Evolutionary conservation across 2,329 filamentous ascomycete genomes (phyloP).

Genomic region (Paraphaeosphaeria sporulosa): DNA sequence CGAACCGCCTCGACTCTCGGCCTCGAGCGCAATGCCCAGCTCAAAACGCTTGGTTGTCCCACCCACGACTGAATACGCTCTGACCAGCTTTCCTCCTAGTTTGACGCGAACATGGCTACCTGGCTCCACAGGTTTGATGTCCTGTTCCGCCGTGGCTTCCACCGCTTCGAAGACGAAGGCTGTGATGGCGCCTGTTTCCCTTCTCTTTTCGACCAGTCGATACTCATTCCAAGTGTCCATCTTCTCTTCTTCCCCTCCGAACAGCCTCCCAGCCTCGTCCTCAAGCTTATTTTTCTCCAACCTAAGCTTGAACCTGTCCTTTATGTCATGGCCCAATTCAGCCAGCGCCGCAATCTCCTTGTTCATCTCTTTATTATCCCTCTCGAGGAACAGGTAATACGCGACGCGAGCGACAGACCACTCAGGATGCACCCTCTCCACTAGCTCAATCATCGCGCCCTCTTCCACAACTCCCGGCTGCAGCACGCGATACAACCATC

Average conservation of each 20-base stretch:
- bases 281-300: slow-evolving; percentile 57
- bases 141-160: slow-evolving; percentile 41
- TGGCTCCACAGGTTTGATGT: slow-evolving; percentile 44
- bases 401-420: slow-evolving; percentile 72
- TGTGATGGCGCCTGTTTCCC: slow-evolving; percentile 60
- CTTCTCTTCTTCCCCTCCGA: slow-evolving; percentile 32
- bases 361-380: slow-evolving; percentile 58
- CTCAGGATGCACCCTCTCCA: slow-evolving; percentile 62
- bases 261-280: slow-evolving; percentile 37
- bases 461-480: slow-evolving; percentile 61
- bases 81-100: slow-evolving; percentile 63
- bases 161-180: slow-evolving; percentile 62
- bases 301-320: slow-evolving; percentile 61
- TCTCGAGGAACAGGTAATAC: slow-evolving; percentile 67
- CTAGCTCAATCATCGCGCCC: slow-evolving; percentile 65
- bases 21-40: slow-evolving; percentile 66
- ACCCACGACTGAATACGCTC: slow-evolving; percentile 68
- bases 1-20: slow-evolving; percentile 67
- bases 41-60: slow-evolving; percentile 61
- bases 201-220: slow-evolving; percentile 58
- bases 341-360: slow-evolving; percentile 50
- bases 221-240: slow-evolving; percentile 49
- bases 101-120: slow-evolving; percentile 66
- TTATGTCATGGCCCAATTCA: slow-evolving; percentile 59
- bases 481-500: slow-evolving; percentile 72